phyloP scores from a whole-genome alignment of 2,329 filamentous ascomycete species.

The Penicillium sp. region DNA sequence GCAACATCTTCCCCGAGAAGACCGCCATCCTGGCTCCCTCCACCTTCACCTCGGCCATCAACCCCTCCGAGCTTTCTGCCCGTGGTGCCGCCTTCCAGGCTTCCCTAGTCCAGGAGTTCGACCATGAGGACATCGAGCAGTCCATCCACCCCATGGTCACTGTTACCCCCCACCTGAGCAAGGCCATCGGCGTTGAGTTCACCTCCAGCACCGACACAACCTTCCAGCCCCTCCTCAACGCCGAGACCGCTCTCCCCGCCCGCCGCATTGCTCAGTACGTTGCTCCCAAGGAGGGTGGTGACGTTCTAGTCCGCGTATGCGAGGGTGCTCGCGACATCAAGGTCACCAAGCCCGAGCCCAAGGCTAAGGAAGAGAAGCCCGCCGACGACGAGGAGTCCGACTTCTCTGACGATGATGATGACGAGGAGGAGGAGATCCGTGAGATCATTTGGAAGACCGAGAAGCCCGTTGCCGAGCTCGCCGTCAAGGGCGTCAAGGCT shows the following conservation, averaged over 20 bases:
- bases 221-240: conserved; percentile 79
- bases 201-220: conserved; percentile 64
- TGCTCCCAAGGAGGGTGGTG: conserved; percentile 78
- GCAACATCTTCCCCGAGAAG: conserved; percentile 76
- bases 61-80: conserved; percentile 87
- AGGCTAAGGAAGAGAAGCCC: conserved; percentile 66
- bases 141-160: conserved; percentile 95
- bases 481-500: conserved; percentile 82
- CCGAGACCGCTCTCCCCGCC: conserved; percentile 88
- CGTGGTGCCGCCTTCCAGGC: conserved; percentile 95
- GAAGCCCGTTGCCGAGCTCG: conserved; percentile 80
- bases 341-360: conserved; percentile 83
- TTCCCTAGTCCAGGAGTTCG: conserved; percentile 91
- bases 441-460: conserved; percentile 94
- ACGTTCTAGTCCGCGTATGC: conserved; percentile 84
- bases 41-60: conserved; percentile 76
- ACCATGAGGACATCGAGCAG: conserved; percentile 90
- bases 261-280: conserved; percentile 80
- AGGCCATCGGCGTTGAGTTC: conserved; percentile 85
- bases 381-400: conserved; percentile 65
- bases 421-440: conserved; percentile 80
- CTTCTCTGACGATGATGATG: conserved; percentile 60
- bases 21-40: conserved; percentile 82
- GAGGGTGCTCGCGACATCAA: conserved; percentile 93
- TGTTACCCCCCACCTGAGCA: conserved; percentile 85